Evolutionary conservation across 345 rosid genomes (phyloP), one percentile per base, ranked within the genome.

Genomic region (Gynandropsis gynandra): DNA sequence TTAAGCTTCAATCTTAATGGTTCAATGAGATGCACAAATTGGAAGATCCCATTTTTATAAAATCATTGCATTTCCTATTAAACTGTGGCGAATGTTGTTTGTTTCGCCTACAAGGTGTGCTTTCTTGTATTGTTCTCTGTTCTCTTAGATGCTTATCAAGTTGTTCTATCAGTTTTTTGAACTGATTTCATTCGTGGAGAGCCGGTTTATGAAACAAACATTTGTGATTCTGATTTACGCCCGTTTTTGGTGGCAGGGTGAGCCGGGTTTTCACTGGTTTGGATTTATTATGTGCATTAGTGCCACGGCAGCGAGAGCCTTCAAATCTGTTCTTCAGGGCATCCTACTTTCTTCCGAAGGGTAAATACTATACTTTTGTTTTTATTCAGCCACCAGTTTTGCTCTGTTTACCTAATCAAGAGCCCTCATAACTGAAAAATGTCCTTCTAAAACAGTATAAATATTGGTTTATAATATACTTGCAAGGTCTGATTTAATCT

Each of bases 221-320:
- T 49, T 33, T 27, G 16, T 56, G 52, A 18, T 52, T 4, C 17
- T 66, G 48, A 66, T 54, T 16, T 36, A 42, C 42, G 2, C 1
- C 8, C 4, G 15, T 8, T 8, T 40, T 17, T 49, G 0, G 54
- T 31, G 37, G 54, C 71, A 90, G 98, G 98, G 98, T 47, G 96
- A 87, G 61, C 96, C 93, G 8, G 80, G 98, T 67, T 90, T 90
- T 68, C 95, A 87, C 68, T 76, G 79, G 74, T 90, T 74, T 71
- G 96, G 98, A 40, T 90, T 90, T 66, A 77, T 90, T 9, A 87
- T 90, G 96, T 90, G 96, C 81, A 77, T 87, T 20, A 80, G 89
- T 63, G 96, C 95, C 21, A 90, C 96, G 15, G 98, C 85, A 32
- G 95, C 96, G 36, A 83, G 98, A 71, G 98, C 98, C 38, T 87